Base-by-base conservation (phyloP, 1,139 yeast genomes). In the Pichia sp. region DNA sequence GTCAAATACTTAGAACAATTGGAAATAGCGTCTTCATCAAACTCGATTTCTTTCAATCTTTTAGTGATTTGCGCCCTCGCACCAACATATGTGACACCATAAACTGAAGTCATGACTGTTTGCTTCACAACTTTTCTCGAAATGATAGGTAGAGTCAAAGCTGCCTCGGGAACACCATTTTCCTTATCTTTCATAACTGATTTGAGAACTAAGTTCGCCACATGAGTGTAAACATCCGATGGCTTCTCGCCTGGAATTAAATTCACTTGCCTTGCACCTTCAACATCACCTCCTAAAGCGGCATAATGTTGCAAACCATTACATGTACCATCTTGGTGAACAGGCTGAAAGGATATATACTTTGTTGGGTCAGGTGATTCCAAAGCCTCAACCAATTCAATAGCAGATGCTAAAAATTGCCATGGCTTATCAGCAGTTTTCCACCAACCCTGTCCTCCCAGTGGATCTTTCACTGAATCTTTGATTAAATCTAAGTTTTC, bases 301-400 rank as follows among this genome's bases (percentile, higher is more conserved):
- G 98, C 97, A 64, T 91, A 91, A 64, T 91, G 98, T 62, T 91
- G 98, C 45, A 91, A 70, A 7, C 98, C 98, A 59, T 91, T 91
- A 66, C 98, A 91, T 0, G 97, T 85, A 52, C 98, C 98, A 64
- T 91, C 98, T 64, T 88, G 96, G 60, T 91, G 97, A 14, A 91
- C 86, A 1, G 97, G 96, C 47, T 86, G 75, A 54, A 84, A 86
- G 2, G 94, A 83, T 20, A 81, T 64, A 55, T 63, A 88, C 49
- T 79, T 72, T 5, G 79, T 72, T 2, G 97, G 97, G 52, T 86
- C 85, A 6, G 71, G 75, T 45, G 79, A 64, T 46, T 78, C 69
- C 52, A 74, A 63, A 1, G 97, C 97, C 43, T 77, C 82, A 28
- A 70, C 63, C 42, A 91, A 62, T 59, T 91, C 98, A 53, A 80